Evolutionary conservation across 179 eudicot species (phyloP).

Genomic region (Silene noctiflora): DNA sequence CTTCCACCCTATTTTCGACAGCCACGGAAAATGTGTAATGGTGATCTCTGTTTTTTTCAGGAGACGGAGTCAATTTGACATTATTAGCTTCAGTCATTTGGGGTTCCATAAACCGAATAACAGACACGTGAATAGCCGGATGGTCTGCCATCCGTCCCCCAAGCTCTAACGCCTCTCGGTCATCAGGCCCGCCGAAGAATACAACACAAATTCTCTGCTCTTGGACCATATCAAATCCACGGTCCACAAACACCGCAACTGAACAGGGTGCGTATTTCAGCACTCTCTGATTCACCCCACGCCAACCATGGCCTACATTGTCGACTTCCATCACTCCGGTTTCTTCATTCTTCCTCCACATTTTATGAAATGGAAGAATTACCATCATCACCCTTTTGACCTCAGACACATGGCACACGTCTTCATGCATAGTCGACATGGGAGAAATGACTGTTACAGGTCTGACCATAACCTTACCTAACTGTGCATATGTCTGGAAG

Average conservation of each 20-base stretch:
- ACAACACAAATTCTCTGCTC: constrained; percentile 48
- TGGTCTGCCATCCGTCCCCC: constrained; percentile 75
- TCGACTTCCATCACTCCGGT: constrained; percentile 35
- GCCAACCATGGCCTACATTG: constrained; percentile 63
- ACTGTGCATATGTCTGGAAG: constrained; percentile 54
- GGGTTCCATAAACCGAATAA: constrained; percentile 40
- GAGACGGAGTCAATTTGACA: constrained; percentile 39
- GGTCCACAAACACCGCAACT: constrained; percentile 64
- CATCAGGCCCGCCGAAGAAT: constrained; percentile 80
- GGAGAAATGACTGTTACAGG: constrained; percentile 53
- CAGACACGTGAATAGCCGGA: constrained; percentile 48
- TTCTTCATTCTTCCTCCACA: constrained; percentile 43
- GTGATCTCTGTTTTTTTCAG: constrained; percentile 39
- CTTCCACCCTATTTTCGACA: constrained; percentile 37
- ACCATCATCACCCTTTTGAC: constrained; percentile 50
- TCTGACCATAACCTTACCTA: constrained; percentile 51
- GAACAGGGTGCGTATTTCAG: constrained; percentile 55
- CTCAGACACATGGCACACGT: constrained; percentile 63
- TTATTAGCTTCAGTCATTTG: constrained; percentile 17
- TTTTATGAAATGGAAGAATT: constrained; percentile 68
- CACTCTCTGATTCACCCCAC: constrained; percentile 64
- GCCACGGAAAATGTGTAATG: constrained; percentile 49
- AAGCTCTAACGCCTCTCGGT: constrained; percentile 56
- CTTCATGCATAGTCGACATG: constrained; percentile 61
- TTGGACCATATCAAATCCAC: constrained; percentile 42